phyloP scores from a whole-genome alignment of 345 rosid species.

The Isatis tinctoria region DNA sequence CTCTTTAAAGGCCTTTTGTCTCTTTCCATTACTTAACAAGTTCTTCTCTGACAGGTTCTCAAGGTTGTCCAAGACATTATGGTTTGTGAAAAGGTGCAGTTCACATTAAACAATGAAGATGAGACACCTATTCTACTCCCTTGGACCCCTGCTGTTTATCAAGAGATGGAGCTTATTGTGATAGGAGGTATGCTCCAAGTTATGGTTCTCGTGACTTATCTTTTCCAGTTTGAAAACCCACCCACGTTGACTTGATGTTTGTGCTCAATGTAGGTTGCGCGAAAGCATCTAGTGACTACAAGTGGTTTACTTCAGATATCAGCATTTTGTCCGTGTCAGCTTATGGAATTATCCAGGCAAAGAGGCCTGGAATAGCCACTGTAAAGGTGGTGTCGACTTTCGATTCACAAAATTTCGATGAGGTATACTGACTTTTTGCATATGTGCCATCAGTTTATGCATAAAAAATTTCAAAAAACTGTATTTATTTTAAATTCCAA shows the following conservation, averaged over 20 bases:
- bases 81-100: conserved; percentile 71
- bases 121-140: conserved; percentile 52
- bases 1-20: background rate
- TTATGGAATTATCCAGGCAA: conserved; percentile 78
- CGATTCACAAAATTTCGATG: conserved; percentile 78
- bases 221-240: conserved; percentile 10
- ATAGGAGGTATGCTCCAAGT: conserved; percentile 57
- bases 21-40: conserved; percentile 7
- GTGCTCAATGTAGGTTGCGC: conserved; percentile 65
- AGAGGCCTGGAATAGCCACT: conserved; percentile 80
- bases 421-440: conserved; percentile 44
- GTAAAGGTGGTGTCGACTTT: conserved; percentile 72
- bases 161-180: conserved; percentile 76
- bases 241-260: conserved; percentile 1
- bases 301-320: conserved; percentile 86
- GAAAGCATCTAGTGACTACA: conserved; percentile 67
- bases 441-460: background rate
- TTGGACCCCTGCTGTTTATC: conserved; percentile 77
- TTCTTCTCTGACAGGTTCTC: conserved; percentile 51
- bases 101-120: conserved; percentile 42
- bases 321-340: conserved; percentile 59
- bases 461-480: background rate
- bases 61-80: conserved; percentile 67
- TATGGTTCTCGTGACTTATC: conserved; percentile 14
- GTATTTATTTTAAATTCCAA: background rate